Percentiles rank a stretch among this genome's conserved stretches.
phyloP scores from a whole-genome alignment of 2,329 filamentous ascomycete genomes.

The Paraphaeosphaeria sporulosa region DNA sequence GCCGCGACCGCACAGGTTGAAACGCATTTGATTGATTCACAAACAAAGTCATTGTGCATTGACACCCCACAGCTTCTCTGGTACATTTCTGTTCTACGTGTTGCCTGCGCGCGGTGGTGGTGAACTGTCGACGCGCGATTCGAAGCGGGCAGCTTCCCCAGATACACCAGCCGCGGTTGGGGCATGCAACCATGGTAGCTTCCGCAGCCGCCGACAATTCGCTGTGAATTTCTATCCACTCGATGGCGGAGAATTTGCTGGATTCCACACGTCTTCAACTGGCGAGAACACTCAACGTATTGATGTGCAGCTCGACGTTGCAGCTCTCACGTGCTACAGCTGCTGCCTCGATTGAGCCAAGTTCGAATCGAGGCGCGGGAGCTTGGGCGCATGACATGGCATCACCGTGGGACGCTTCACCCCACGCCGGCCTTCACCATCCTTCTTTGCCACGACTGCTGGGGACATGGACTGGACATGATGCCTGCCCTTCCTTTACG shows the following conservation, averaged over 20 bases:
- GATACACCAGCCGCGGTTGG: neutral
- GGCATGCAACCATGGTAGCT: neutral
- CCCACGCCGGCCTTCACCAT: slow-evolving; percentile 6
- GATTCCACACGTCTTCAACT: neutral
- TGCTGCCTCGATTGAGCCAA: neutral
- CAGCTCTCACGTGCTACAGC: slow-evolving; percentile 5
- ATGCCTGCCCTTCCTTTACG: slow-evolving; percentile 17
- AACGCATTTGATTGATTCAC: neutral
- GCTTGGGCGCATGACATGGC: slow-evolving; percentile 24
- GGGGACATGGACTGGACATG: slow-evolving; percentile 36
- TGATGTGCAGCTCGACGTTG: neutral
- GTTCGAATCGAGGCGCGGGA: neutral
- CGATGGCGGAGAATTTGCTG: neutral
- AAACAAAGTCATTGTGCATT: neutral
- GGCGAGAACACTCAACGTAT: neutral
- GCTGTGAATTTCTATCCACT: neutral
- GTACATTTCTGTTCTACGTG: neutral
- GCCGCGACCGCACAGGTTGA: neutral
- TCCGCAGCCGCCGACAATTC: too few species aligned
- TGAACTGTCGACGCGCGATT: neutral
- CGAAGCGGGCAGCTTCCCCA: slow-evolving; percentile 8
- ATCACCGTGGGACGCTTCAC: neutral
- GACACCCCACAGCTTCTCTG: neutral
- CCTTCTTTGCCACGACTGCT: slow-evolving; percentile 13
- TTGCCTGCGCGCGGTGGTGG: neutral